These are phyloP conservation scores for Schizonepeta tenuifolia DNA, from an alignment of 257 asterid genomes.

Conservation along the genomic window DNA sequence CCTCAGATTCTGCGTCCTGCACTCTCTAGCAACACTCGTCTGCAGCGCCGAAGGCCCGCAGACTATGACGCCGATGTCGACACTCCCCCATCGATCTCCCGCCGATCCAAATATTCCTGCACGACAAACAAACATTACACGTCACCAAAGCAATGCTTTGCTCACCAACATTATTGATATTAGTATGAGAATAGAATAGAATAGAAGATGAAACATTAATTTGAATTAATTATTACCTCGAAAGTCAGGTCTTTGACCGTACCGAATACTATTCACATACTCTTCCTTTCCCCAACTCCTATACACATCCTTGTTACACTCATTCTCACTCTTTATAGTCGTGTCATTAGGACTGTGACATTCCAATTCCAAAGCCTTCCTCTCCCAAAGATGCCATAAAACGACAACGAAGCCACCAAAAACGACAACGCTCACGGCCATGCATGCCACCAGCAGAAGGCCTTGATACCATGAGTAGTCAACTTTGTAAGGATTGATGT, in stretches of 20 bases:
- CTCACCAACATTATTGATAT: too few species aligned
- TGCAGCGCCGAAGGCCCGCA: slow-evolving; percentile 82
- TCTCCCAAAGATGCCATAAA: slow-evolving; percentile 77
- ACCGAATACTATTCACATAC: slow-evolving; percentile 39
- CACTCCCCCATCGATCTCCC: slow-evolving; percentile 70
- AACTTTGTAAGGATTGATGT: slow-evolving; percentile 60
- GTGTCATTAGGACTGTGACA: background rate
- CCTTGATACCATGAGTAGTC: slow-evolving; percentile 72
- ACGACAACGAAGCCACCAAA: slow-evolving; percentile 75
- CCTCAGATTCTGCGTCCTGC: slow-evolving; percentile 60
- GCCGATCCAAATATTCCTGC: slow-evolving; percentile 60
- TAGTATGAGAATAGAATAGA: too few species aligned
- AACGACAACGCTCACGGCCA: slow-evolving; percentile 54
- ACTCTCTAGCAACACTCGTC: slow-evolving; percentile 71
- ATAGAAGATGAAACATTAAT: too few species aligned
- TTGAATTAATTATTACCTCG: slow-evolving; percentile 45
- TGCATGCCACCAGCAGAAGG: slow-evolving; percentile 60
- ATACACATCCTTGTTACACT: slow-evolving; percentile 25
- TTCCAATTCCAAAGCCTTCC: slow-evolving; percentile 40
- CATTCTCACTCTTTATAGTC: slow-evolving; percentile 12
- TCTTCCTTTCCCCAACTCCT: slow-evolving; percentile 41
- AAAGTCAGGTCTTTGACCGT: slow-evolving; percentile 78
- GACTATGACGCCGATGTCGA: slow-evolving; percentile 72
- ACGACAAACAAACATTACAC: background rate
- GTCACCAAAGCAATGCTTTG: too few species aligned